Evolutionary conservation across 768 basidiomycete species (phyloP).

Genomic region (Tricholoma flavovirens): DNA sequence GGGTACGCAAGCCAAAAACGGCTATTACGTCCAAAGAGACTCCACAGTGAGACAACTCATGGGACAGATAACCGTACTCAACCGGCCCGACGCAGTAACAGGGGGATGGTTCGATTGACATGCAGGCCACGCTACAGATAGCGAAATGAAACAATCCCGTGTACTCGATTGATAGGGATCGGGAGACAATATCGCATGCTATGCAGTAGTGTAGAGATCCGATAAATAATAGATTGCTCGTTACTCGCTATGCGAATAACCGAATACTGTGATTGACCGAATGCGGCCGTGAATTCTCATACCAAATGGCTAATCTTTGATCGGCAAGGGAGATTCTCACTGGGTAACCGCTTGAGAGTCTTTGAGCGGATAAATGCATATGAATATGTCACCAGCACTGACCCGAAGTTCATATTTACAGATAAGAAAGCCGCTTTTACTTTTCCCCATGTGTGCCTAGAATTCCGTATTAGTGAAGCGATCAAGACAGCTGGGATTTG

Average conservation of each 20-base stretch:
- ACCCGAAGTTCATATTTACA: slow-evolving; percentile 28
- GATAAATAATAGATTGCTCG: background rate
- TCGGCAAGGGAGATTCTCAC: background rate
- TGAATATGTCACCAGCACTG: background rate
- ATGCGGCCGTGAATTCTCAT: background rate
- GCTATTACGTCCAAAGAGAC: background rate
- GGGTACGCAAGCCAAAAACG: too few species aligned
- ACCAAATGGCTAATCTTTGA: background rate
- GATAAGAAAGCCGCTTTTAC: slow-evolving; percentile 22
- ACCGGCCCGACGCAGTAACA: background rate
- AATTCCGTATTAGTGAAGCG: background rate
- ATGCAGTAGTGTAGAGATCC: too few species aligned
- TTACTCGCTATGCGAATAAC: background rate
- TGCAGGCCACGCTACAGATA: background rate
- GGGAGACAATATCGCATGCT: background rate
- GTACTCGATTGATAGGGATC: background rate
- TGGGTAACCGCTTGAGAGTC: background rate
- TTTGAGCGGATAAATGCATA: background rate
- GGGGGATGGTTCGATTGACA: background rate
- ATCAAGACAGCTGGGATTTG: background rate
- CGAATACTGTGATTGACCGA: background rate
- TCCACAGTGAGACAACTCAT: background rate
- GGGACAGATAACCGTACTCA: background rate
- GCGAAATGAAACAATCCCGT: background rate
- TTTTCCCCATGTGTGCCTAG: slow-evolving; percentile 25